Percentiles rank a stretch among this genome's conserved stretches.
Evolutionary conservation across 768 basidiomycete genomes (phyloP).

Genomic region (Sporobolomyces phaffii): DNA sequence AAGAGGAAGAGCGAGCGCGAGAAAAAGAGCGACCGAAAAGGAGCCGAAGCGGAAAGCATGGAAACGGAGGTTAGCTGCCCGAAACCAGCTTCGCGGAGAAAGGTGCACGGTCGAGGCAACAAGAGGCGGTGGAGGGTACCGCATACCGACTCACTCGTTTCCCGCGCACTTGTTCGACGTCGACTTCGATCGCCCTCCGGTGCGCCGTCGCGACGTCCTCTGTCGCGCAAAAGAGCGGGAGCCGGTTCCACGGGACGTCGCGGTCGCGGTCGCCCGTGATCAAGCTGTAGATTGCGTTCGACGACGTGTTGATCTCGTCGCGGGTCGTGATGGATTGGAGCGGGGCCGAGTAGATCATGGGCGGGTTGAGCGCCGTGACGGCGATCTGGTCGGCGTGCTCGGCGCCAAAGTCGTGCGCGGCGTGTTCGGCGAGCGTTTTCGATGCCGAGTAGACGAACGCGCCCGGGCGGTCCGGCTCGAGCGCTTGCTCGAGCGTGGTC

Average conservation of each 20-base stretch:
- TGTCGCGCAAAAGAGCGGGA: slow-evolving; percentile 38
- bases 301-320: slow-evolving; percentile 38
- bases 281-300: slow-evolving; percentile 36
- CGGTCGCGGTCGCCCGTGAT: slow-evolving; percentile 27
- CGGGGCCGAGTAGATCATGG: slow-evolving; percentile 42
- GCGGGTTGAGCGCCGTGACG: slow-evolving; percentile 37
- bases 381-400: slow-evolving; percentile 11
- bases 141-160: slow-evolving; percentile 14
- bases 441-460: slow-evolving; percentile 33
- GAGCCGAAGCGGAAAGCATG: too few species aligned
- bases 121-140: too few species aligned
- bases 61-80: too few species aligned
- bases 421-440: slow-evolving; percentile 40
- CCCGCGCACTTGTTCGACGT: slow-evolving; percentile 23
- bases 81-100: too few species aligned
- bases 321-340: slow-evolving; percentile 25
- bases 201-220: slow-evolving; percentile 39
- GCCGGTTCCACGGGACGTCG: slow-evolving; percentile 28
- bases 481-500: slow-evolving; percentile 28
- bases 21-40: background rate
- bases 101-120: too few species aligned
- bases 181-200: slow-evolving; percentile 20
- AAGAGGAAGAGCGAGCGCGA: background rate
- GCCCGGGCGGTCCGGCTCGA: slow-evolving; percentile 2
- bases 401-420: slow-evolving; percentile 36